Evolutionary conservation across 306 rosid species (phyloP).

Genomic region (Astragalus membranaceus): DNA sequence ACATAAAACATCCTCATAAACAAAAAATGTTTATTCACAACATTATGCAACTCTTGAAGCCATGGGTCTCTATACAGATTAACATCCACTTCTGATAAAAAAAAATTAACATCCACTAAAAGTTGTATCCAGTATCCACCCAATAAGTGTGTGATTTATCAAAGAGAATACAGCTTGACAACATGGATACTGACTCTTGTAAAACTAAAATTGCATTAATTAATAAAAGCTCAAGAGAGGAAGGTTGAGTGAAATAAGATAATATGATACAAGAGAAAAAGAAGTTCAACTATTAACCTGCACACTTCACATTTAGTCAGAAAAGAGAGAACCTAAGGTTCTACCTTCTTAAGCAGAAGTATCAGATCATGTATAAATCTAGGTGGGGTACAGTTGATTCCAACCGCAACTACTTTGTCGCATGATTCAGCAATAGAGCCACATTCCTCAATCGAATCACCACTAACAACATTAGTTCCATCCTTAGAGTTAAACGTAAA

Average conservation of each 20-base stretch:
- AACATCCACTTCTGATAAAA: background rate
- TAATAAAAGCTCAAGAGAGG: background rate
- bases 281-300: background rate
- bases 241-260: slow-evolving; percentile 3
- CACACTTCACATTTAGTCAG: background rate
- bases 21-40: background rate
- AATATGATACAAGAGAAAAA: background rate
- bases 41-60: slow-evolving; percentile 13
- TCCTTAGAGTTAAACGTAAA: slow-evolving; percentile 55
- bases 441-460: slow-evolving; percentile 44
- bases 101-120: slow-evolving; percentile 15
- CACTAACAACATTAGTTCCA: slow-evolving; percentile 50
- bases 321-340: background rate
- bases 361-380: slow-evolving; percentile 47
- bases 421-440: slow-evolving; percentile 46
- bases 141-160: background rate
- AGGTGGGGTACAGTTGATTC: slow-evolving; percentile 60
- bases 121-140: slow-evolving; percentile 5
- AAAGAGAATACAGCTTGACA: slow-evolving; percentile 1
- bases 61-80: slow-evolving; percentile 1
- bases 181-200: background rate
- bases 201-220: slow-evolving; percentile 1
- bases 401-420: slow-evolving; percentile 44
- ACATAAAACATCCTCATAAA: background rate
- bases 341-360: slow-evolving; percentile 46